These are phyloP conservation scores for Raffaelea albimanens DNA, from an alignment of 2,329 filamentous ascomycete species.

Conservation along the genomic window DNA sequence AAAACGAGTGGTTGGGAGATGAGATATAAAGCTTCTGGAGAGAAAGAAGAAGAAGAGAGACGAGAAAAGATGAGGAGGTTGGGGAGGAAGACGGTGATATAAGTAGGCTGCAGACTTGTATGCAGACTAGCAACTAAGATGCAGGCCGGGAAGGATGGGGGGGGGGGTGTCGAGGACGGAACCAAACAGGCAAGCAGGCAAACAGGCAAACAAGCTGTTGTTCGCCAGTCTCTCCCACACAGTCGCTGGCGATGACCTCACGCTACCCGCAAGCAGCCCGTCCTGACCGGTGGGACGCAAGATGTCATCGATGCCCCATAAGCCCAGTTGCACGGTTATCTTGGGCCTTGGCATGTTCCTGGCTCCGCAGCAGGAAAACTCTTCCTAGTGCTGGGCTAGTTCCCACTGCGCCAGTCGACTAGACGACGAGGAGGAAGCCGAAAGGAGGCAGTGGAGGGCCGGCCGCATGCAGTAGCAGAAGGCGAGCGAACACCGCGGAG, in stretches of 20 bases:
- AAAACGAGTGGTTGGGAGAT: constrained; percentile 8
- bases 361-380: background rate
- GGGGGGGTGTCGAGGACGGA: too few species aligned
- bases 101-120: background rate
- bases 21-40: constrained; percentile 2
- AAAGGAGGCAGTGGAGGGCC: background rate
- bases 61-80: background rate
- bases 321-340: too few species aligned
- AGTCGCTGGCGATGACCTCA: too few species aligned
- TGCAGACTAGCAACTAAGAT: too few species aligned
- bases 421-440: background rate
- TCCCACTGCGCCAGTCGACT: background rate
- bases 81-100: background rate
- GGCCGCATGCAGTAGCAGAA: background rate
- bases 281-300: too few species aligned
- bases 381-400: too few species aligned
- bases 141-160: background rate
- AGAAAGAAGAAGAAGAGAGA: background rate
- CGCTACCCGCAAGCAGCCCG: too few species aligned
- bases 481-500: background rate
- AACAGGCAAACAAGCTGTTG: too few species aligned
- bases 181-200: too few species aligned
- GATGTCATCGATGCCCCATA: too few species aligned
- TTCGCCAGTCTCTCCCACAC: too few species aligned
- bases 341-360: background rate